A percentile compares a stretch with the other conserved stretches of the same genome.
Conservation (phyloP, 1,284 basidiomycete genomes). For the Leccinum angustisporum region DNA sequence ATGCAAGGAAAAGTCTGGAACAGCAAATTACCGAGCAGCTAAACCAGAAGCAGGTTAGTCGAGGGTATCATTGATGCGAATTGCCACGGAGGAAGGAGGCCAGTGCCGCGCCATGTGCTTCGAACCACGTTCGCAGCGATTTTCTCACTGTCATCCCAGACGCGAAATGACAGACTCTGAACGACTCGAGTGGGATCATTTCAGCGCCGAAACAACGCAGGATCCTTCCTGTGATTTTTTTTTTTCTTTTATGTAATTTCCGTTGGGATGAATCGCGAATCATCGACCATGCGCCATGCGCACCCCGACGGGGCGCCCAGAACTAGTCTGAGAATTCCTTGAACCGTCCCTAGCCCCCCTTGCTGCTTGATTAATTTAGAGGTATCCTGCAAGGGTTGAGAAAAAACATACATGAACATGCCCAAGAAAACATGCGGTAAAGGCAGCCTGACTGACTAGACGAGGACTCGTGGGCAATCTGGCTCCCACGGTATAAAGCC, state of each 20-base stretch:
- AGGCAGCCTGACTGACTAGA: neutral
- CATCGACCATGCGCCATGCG: constrained; percentile 7
- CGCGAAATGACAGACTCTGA: neutral
- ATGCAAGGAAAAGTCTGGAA: neutral
- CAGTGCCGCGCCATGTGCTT: neutral
- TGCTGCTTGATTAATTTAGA: constrained; percentile 2
- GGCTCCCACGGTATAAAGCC: neutral
- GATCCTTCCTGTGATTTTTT: neutral
- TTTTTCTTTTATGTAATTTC: constrained; percentile 1
- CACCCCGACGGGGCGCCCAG: constrained; percentile 5
- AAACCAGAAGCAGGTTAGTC: neutral
- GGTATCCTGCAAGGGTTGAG: neutral
- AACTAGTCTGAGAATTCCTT: neutral
- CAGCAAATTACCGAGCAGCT: neutral
- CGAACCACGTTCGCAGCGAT: neutral
- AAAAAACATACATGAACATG: constrained; percentile 2
- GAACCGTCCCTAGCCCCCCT: neutral
- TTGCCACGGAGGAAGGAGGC: neutral
- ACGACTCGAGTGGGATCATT: neutral
- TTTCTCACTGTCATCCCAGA: neutral
- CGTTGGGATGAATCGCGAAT: constrained; percentile 5
- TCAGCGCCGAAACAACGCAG: constrained; percentile 10
- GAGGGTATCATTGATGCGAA: neutral
- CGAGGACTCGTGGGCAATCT: neutral
- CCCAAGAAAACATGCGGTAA: constrained; percentile 1